phyloP scores from a whole-genome alignment of 768 basidiomycete species.

The Calocybe cyanea region DNA sequence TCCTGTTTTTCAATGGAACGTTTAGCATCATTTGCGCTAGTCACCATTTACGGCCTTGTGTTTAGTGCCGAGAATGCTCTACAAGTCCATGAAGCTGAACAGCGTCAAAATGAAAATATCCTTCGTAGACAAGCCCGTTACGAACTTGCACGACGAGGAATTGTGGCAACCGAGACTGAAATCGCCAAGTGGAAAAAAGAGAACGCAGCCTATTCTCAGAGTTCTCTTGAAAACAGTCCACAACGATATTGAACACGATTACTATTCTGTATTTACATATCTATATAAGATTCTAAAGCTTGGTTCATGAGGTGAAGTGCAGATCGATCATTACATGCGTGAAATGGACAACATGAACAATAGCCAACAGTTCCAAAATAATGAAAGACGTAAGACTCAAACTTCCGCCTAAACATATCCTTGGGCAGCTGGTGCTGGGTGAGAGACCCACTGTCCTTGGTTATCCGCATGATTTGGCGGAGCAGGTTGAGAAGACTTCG shows the following conservation, averaged over 20 bases:
- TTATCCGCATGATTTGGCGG: constrained; percentile 30
- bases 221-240: no score
- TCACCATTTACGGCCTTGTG: constrained; percentile 68
- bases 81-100: constrained; percentile 60
- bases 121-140: constrained; percentile 71
- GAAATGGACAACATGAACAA: not conserved
- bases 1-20: not conserved
- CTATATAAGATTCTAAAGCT: constrained; percentile 9
- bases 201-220: no score
- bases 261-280: constrained; percentile 5
- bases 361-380: not conserved
- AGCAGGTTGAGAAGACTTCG: constrained; percentile 32
- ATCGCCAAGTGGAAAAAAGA: constrained; percentile 74
- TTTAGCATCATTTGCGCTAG: constrained; percentile 20
- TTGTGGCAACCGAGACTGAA: constrained; percentile 79
- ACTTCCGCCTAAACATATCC: constrained; percentile 16
- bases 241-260: no score
- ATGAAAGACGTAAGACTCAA: not conserved
- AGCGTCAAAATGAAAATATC: constrained; percentile 63
- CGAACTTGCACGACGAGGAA: constrained; percentile 69
- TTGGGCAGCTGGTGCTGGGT: constrained; percentile 20
- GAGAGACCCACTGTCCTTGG: constrained; percentile 33
- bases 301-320: constrained; percentile 2
- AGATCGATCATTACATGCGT: constrained; percentile 2
- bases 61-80: constrained; percentile 77